Conservation (phyloP, 768 basidiomycete species). For the Amanita rimosa region DNA sequence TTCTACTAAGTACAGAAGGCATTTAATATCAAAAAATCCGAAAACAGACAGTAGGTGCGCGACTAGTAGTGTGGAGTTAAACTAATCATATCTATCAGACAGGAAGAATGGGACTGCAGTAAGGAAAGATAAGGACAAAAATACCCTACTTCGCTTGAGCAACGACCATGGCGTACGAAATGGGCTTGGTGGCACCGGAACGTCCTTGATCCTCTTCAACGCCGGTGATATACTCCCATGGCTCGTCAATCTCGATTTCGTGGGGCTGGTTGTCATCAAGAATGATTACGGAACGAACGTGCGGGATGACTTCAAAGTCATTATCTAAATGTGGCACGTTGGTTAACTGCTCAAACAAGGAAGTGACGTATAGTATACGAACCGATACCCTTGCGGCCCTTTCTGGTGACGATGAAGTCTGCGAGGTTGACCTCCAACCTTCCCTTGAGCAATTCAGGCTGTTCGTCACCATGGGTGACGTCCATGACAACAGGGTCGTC, state of each 20-base stretch:
- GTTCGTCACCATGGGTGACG: background rate
- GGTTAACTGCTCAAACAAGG: conserved; percentile 2
- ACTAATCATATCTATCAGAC: background rate
- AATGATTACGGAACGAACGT: conserved; percentile 42
- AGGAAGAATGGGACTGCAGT: background rate
- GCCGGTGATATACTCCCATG: conserved; percentile 44
- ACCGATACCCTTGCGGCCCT: conserved; percentile 30
- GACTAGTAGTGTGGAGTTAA: background rate
- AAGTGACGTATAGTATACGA: conserved; percentile 4
- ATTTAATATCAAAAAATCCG: background rate
- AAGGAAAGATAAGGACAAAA: background rate
- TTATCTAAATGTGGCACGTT: conserved; percentile 18
- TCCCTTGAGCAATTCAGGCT: conserved; percentile 3
- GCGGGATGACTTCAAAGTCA: conserved; percentile 49
- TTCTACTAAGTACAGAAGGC: background rate
- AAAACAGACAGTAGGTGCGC: background rate
- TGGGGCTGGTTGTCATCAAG: conserved; percentile 35
- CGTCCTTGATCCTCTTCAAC: conserved; percentile 26
- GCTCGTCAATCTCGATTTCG: conserved; percentile 37
- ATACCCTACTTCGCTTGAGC: conserved; percentile 6
- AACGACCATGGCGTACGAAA: conserved; percentile 32
- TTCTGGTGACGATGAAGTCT: conserved; percentile 20
- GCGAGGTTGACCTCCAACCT: conserved; percentile 21
- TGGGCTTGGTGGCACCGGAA: conserved; percentile 3
- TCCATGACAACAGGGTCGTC: background rate